phyloP scores from a whole-genome alignment of 768 basidiomycete species.

The Lentinula lateritia region DNA sequence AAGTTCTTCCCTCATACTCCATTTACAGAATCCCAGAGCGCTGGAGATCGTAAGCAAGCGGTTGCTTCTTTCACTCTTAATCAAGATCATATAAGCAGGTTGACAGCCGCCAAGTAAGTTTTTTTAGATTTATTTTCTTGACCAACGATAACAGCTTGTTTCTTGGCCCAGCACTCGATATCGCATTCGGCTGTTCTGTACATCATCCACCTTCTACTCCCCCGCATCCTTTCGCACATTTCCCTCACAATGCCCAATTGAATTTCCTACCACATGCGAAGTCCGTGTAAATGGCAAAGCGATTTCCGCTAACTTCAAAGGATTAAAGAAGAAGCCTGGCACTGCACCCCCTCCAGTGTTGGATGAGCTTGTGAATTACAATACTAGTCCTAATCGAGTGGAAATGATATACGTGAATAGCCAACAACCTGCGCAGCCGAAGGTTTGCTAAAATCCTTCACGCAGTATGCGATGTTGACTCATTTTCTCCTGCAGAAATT shows the following conservation, averaged over 20 bases:
- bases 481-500: constrained; percentile 57
- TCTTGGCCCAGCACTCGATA: constrained; percentile 48
- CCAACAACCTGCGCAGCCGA: constrained; percentile 66
- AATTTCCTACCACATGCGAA: constrained; percentile 91
- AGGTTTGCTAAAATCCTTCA: constrained; percentile 38
- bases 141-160: neutral
- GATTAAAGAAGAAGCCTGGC: constrained; percentile 92
- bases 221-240: constrained; percentile 47
- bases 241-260: constrained; percentile 63
- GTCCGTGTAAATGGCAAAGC: constrained; percentile 74
- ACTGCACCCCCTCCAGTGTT: constrained; percentile 87
- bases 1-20: constrained; percentile 5
- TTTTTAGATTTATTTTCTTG: neutral
- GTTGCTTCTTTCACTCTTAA: constrained; percentile 58
- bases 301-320: constrained; percentile 75
- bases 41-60: constrained; percentile 71
- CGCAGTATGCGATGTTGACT: neutral
- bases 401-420: constrained; percentile 92
- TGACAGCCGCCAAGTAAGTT: constrained; percentile 51
- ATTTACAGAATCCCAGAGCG: constrained; percentile 62
- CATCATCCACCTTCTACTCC: constrained; percentile 71
- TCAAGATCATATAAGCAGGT: constrained; percentile 56
- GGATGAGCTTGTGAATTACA: constrained; percentile 34
- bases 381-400: constrained; percentile 52
- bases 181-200: constrained; percentile 86